Evolutionary conservation across 805 yeast species (phyloP), one percentile per base, ranked within the genome.

Genomic region (Candida coquimbonensis): DNA sequence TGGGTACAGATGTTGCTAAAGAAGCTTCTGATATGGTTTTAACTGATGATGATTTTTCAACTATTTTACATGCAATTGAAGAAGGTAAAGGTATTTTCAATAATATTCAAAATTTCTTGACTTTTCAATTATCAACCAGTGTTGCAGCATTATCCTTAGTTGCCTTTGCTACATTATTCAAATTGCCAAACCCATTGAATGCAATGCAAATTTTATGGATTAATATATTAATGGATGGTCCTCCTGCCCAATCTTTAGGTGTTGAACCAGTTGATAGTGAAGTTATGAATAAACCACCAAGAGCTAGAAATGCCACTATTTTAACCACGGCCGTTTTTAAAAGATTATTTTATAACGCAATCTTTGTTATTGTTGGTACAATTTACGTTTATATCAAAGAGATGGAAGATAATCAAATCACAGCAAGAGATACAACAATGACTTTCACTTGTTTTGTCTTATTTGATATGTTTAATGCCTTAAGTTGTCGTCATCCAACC

Each of bases 191-290:
- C 56, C 99, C 99, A 11, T 74, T 91, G 56, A 91, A 91, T 62
- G 96, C 99, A 27, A 91, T 91, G 99, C 98, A 93, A 71, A 93
- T 91, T 56, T 71, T 91, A 57, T 91, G 98, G 97, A 91, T 91
- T 63, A 91, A 91, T 63, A 93, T 91, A 51, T 74, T 91, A 47
- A 91, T 91, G 99, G 99, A 91, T 68, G 99, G 99, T 1, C 99
- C 99, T 11, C 99, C 99, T 5, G 98, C 98, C 2, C 99, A 91
- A 68, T 86, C 96, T 0, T 71, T 91, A 38, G 99, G 99, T 48
- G 98, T 93, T 31, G 99, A 91, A 67, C 95, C 96, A 1, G 98
- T 91, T 13, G 98, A 91, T 60, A 89, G 85, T 50, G 95, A 85
- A 62, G 96, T 91, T 35, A 90, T 91, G 97, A 80, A 77, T 51